Percentiles rank a stretch among this genome's conserved stretches.
phyloP scores from a whole-genome alignment of 192 early-diverging fungal species.

The Backusella tuberculispora region DNA sequence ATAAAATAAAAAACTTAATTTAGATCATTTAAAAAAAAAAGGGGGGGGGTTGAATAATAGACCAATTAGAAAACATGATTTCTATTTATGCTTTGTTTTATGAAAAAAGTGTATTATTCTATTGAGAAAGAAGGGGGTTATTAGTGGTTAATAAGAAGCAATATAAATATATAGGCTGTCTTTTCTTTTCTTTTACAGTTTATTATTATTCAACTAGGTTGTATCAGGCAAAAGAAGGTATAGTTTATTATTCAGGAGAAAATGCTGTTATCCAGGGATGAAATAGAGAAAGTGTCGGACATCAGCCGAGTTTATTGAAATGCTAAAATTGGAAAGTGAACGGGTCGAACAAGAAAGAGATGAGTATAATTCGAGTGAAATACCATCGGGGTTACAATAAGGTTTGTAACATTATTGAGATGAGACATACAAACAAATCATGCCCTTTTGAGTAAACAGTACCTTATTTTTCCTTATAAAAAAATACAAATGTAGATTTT shows the following conservation, averaged over 20 bases:
- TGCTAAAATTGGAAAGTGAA: background rate
- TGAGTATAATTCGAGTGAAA: background rate
- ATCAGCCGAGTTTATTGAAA: constrained; percentile 3
- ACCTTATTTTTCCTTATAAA: background rate
- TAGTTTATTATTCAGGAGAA: background rate
- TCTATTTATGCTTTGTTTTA: background rate
- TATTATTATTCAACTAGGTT: too few relatives aligned
- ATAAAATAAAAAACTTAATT: background rate
- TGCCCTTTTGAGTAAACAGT: constrained; percentile 1
- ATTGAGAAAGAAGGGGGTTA: background rate
- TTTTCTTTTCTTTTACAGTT: too few relatives aligned
- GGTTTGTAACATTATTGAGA: constrained; percentile 2
- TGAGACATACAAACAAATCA: constrained; percentile 8
- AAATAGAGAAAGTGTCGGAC: background rate
- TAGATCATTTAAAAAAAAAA: background rate
- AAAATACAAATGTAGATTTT: background rate
- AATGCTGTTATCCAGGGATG: background rate
- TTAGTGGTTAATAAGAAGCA: background rate
- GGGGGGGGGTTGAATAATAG: background rate
- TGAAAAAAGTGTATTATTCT: background rate
- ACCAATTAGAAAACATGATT: background rate
- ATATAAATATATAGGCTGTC: background rate
- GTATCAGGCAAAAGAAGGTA: too few relatives aligned
- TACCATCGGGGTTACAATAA: background rate
- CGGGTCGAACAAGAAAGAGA: background rate